Conservation (phyloP, 1,139 yeast genomes). For the Kodamaea plutei region DNA sequence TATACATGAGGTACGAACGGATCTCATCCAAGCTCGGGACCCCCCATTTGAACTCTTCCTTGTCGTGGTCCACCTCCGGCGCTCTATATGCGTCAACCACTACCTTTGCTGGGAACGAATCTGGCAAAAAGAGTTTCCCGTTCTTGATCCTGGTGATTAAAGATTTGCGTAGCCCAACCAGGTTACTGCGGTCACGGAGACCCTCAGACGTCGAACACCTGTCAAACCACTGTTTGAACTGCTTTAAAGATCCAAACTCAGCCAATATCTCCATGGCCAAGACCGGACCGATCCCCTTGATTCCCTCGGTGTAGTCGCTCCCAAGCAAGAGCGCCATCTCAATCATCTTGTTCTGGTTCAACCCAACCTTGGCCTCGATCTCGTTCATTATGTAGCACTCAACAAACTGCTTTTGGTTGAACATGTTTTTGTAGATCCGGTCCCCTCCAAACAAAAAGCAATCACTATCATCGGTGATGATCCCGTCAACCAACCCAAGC, state of each 20-base stretch:
- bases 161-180: slow-evolving; percentile 37
- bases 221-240: slow-evolving; percentile 41
- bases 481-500: slow-evolving; percentile 82
- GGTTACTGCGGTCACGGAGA: slow-evolving; percentile 13
- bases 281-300: slow-evolving; percentile 91
- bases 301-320: slow-evolving; percentile 90
- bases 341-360: slow-evolving; percentile 59
- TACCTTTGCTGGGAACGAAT: slow-evolving; percentile 63
- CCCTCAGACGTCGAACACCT: slow-evolving; percentile 18
- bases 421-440: slow-evolving; percentile 84
- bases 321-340: slow-evolving; percentile 82
- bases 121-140: slow-evolving; percentile 60
- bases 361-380: slow-evolving; percentile 61
- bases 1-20: slow-evolving; percentile 61
- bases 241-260: slow-evolving; percentile 55
- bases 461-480: slow-evolving; percentile 96
- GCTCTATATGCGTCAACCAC: slow-evolving; percentile 69
- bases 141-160: slow-evolving; percentile 53
- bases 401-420: slow-evolving; percentile 87
- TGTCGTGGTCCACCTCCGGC: slow-evolving; percentile 84
- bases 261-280: slow-evolving; percentile 90
- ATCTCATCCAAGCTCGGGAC: slow-evolving; percentile 78
- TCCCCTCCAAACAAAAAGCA: slow-evolving; percentile 92
- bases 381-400: slow-evolving; percentile 71
- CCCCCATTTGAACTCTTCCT: slow-evolving; percentile 84